A percentile compares a stretch with the other conserved stretches of the same genome.
Evolutionary conservation across 106 monocot species (phyloP).

Genomic region (Gastrodia elata): DNA sequence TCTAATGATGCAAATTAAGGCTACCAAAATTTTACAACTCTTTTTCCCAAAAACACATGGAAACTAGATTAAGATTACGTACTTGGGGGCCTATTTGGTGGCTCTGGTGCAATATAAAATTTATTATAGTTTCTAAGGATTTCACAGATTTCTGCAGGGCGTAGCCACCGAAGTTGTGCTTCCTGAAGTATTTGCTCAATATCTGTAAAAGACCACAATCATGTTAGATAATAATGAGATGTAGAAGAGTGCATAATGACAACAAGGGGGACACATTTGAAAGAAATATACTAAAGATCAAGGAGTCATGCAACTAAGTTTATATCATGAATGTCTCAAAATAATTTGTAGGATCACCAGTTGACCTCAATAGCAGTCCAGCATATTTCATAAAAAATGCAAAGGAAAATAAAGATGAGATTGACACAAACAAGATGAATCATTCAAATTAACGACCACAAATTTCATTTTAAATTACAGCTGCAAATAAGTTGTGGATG

Average conservation of each 20-base stretch:
- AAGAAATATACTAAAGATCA: not conserved
- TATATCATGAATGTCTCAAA: not conserved
- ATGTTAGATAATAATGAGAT: slow-evolving; percentile 3
- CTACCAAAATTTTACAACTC: not conserved
- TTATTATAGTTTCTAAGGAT: slow-evolving; percentile 71
- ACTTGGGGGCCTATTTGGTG: slow-evolving; percentile 82
- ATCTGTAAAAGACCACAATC: slow-evolving; percentile 29
- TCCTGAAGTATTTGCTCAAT: slow-evolving; percentile 76
- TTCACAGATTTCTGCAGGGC: slow-evolving; percentile 94
- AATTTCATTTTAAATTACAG: not conserved
- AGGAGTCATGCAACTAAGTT: not conserved
- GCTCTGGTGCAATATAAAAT: slow-evolving; percentile 74
- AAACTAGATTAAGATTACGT: slow-evolving; percentile 11
- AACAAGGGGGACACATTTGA: not conserved
- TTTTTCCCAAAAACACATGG: not conserved
- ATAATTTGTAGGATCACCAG: not conserved
- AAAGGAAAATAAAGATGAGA: not conserved
- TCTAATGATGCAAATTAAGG: not conserved
- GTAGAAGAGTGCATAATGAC: not conserved
- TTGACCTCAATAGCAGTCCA: not conserved
- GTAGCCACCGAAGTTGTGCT: slow-evolving; percentile 83
- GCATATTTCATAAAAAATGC: not conserved
- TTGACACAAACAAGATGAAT: not conserved
- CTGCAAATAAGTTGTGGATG: not conserved
- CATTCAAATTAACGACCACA: not conserved